Evolutionary conservation across 257 asterid species (phyloP), one percentile per base, ranked within the genome.

Genomic region (Forsythia viridissima): DNA sequence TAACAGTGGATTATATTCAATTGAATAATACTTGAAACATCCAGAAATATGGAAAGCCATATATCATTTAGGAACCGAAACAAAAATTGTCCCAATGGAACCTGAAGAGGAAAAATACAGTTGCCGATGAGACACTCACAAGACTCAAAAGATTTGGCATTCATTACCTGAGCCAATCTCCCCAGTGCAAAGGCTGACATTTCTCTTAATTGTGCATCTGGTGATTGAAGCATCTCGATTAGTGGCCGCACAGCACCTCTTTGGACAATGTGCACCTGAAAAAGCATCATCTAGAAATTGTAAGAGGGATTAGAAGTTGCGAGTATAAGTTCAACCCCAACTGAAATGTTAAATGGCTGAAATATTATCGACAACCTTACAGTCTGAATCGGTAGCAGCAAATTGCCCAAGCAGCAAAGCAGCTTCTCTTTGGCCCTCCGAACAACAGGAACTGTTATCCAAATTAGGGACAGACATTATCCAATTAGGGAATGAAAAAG

Each of bases 341-440:
- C 37, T 67, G 8, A 37, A 37, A 38, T 12, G 74, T 77, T 41
- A 43, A 77, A 77, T 3, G 37, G 79, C 43, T 80, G 48, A 71
- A 70, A 61, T 51, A 80, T 44, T 80, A 72, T 76, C n/a, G 74
- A 88, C 93, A 84, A 96, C 99, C 99, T 96, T 93, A 88, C 97
- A 93, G 86, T 96, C 98, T 65, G 99, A 89, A 87, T 96, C 98
- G 34, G 99, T 96, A 39, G 98, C 98, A 76, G 99, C 98, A 84
- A 96, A 96, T 87, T 96, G 99, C 82, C 99, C 99, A 70, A 96
- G 96, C 73, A 96, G 91, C 87, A 96, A 87, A 83, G 99, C 99
- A 86, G 99, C 97, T 89, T 96, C 99, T 79, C 99, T 89, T 86
- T 93, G 98, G 90, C 99, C 93, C 89, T 96, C 99, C n/a, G 97